Conservation (phyloP, 2,329 filamentous ascomycete genomes). For the Fusarium pilosicola region DNA sequence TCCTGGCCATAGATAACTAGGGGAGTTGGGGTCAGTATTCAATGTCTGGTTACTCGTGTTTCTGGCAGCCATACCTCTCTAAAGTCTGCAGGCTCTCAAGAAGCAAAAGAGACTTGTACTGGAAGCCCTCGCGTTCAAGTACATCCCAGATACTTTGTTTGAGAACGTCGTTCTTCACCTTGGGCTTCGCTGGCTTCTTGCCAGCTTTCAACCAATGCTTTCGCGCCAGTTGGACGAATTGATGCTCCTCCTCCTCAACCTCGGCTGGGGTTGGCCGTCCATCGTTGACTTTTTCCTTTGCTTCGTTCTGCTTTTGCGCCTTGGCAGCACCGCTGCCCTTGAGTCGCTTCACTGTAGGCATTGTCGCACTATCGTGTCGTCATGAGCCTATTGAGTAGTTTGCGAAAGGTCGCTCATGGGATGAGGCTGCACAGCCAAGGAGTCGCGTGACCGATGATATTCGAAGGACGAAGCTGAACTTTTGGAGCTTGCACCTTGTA, state of each 20-base stretch:
- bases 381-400: constrained; percentile 28
- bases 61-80: constrained; percentile 68
- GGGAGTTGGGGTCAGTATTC: constrained; percentile 37
- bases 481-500: constrained; percentile 29
- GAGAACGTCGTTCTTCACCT: constrained; percentile 84
- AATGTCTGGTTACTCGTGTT: constrained; percentile 7
- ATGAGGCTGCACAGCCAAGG: constrained; percentile 12
- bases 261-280: constrained; percentile 67
- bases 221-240: constrained; percentile 81
- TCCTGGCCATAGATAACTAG: constrained; percentile 91
- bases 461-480: constrained; percentile 10
- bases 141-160: constrained; percentile 91
- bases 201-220: constrained; percentile 82
- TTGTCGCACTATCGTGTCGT: constrained; percentile 46
- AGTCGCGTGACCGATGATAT: constrained; percentile 21
- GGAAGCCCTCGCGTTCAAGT: constrained; percentile 83
- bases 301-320: constrained; percentile 47
- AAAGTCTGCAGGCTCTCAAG: constrained; percentile 91
- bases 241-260: constrained; percentile 76
- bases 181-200: constrained; percentile 70
- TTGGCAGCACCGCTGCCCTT: constrained; percentile 62
- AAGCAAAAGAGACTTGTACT: constrained; percentile 78
- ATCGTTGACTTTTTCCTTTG: constrained; percentile 53
- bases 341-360: constrained; percentile 70
- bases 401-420: constrained; percentile 9